These are phyloP conservation scores for Hyphopichia burtonii DNA, from an alignment of 1,139 yeast genomes.

Conservation along the genomic window DNA sequence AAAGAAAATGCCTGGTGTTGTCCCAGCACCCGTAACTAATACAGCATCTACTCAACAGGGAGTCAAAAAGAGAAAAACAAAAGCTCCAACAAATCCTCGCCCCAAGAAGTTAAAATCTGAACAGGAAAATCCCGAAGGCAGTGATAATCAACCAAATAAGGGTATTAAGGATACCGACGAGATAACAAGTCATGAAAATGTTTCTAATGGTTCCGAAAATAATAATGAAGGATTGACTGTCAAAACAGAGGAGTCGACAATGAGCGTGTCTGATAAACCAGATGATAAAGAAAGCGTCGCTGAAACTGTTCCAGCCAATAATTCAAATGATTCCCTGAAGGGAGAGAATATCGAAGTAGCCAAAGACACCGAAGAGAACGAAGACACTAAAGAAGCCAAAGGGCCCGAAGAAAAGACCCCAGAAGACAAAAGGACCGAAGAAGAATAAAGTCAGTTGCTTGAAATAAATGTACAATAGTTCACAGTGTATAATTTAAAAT, in stretches of 20 bases:
- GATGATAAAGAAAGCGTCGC: too few species aligned
- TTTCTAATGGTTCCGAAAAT: too few species aligned
- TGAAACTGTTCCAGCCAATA: too few species aligned
- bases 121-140: background rate
- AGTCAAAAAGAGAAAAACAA: constrained; percentile 33
- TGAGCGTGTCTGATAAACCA: too few species aligned
- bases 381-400: too few species aligned
- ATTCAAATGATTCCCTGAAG: too few species aligned
- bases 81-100: constrained; percentile 19
- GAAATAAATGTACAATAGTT: background rate
- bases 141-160: constrained; percentile 2
- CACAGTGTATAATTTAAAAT: background rate
- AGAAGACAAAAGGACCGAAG: too few species aligned
- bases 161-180: too few species aligned
- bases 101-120: constrained; percentile 14
- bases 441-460: too few species aligned
- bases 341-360: too few species aligned
- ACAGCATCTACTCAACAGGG: constrained; percentile 9
- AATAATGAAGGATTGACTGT: background rate
- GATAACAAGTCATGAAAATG: too few species aligned
- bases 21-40: constrained; percentile 13
- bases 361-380: too few species aligned
- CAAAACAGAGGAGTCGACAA: background rate
- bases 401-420: background rate
- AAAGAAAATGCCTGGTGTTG: constrained; percentile 40